Conservation (phyloP, 2,329 filamentous ascomycete genomes). For the Zelopaecilomyces penicillatus region DNA sequence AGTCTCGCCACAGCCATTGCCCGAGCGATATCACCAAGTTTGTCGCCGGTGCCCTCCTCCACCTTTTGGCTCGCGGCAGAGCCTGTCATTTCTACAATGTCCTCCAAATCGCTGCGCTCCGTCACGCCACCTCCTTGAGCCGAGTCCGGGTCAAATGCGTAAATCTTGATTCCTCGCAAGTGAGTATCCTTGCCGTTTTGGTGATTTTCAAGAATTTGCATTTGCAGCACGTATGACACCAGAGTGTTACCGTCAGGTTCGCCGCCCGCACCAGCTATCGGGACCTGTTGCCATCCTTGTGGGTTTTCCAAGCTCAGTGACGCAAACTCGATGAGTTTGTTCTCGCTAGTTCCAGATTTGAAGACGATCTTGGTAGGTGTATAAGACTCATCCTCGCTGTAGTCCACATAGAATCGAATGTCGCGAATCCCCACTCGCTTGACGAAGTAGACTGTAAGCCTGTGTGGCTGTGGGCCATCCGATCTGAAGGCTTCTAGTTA, state of each 20-base stretch:
- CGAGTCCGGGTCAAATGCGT: slow-evolving; percentile 45
- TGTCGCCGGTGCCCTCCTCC: slow-evolving; percentile 9
- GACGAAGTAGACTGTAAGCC: slow-evolving; percentile 77
- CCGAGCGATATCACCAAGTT: slow-evolving; percentile 21
- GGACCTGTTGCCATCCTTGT: slow-evolving; percentile 84
- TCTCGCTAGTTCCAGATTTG: slow-evolving; percentile 80
- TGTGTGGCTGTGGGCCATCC: slow-evolving; percentile 76
- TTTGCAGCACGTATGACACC: slow-evolving; percentile 81
- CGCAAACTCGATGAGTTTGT: slow-evolving; percentile 83
- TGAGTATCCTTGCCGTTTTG: slow-evolving; percentile 99
- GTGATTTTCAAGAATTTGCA: slow-evolving; percentile 90
- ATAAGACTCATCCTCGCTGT: slow-evolving; percentile 88
- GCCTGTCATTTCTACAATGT: slow-evolving; percentile 20
- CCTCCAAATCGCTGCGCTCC: slow-evolving; percentile 21
- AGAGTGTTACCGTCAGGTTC: slow-evolving; percentile 64
- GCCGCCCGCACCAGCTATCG: slow-evolving; percentile 45
- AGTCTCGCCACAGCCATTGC: slow-evolving; percentile 19
- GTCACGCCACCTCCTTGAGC: slow-evolving; percentile 32
- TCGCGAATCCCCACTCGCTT: slow-evolving; percentile 71
- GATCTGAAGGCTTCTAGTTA: slow-evolving; percentile 40
- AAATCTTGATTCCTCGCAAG: slow-evolving; percentile 85
- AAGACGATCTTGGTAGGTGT: slow-evolving; percentile 91
- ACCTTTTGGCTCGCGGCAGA: slow-evolving; percentile 8
- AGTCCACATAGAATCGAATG: slow-evolving; percentile 81
- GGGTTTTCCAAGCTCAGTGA: slow-evolving; percentile 71